These are phyloP conservation scores for Pelargonium myrrhifolium DNA, from an alignment of 441 rosid species.

Conservation along the genomic window DNA sequence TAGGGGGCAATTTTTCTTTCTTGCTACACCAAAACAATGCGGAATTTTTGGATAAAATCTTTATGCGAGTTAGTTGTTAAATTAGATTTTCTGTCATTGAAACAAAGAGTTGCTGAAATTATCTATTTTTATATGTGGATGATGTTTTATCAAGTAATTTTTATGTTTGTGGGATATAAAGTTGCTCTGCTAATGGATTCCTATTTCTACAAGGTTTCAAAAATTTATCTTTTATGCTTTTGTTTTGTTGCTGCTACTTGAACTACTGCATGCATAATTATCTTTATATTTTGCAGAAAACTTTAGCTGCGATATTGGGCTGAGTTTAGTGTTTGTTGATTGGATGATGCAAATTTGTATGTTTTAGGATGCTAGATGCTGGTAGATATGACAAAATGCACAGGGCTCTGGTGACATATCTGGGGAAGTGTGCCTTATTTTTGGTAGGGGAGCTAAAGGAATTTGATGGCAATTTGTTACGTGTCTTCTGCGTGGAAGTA, in stretches of 20 bases:
- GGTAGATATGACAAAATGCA: constrained; percentile 49
- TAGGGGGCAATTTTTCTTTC: background rate
- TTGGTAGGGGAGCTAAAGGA: constrained; percentile 42
- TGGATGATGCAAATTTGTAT: constrained; percentile 6
- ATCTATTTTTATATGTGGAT: background rate
- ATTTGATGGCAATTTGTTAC: constrained; percentile 41
- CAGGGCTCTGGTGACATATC: constrained; percentile 42
- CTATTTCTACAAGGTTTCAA: too few relatives aligned
- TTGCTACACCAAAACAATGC: background rate
- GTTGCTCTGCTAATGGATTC: background rate
- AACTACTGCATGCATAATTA: background rate
- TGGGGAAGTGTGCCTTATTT: constrained; percentile 46
- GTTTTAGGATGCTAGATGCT: constrained; percentile 53
- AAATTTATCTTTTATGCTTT: too few relatives aligned
- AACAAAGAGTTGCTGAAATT: background rate
- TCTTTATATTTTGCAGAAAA: background rate
- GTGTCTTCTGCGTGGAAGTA: constrained; percentile 35
- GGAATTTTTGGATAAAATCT: background rate
- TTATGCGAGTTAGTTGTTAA: background rate
- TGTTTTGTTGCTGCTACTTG: background rate
- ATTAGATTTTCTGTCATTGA: background rate
- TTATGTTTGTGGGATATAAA: background rate
- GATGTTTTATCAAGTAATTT: background rate
- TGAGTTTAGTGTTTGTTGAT: constrained; percentile 5
- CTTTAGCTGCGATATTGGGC: background rate